Conservation (phyloP, 768 basidiomycete species). For the Mycena metata region DNA sequence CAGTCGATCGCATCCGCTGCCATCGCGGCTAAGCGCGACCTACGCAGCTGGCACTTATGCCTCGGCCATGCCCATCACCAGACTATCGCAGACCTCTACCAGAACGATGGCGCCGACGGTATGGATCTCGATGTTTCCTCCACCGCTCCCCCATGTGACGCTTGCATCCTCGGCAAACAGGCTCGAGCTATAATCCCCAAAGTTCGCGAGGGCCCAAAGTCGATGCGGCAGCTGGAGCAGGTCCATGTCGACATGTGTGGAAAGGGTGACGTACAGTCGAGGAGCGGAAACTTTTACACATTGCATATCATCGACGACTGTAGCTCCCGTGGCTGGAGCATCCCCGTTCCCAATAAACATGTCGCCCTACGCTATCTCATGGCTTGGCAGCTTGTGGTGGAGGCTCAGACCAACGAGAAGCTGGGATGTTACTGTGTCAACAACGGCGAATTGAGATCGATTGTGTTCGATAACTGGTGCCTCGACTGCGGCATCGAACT, state of each 20-base stretch:
- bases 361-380: constrained; percentile 42
- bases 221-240: constrained; percentile 43
- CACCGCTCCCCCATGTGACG: constrained; percentile 24
- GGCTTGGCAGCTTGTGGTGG: constrained; percentile 46
- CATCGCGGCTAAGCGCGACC: not conserved
- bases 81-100: constrained; percentile 4
- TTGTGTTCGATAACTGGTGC: constrained; percentile 33
- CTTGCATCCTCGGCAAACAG: constrained; percentile 57
- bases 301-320: constrained; percentile 54
- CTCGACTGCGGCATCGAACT: constrained; percentile 29
- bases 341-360: constrained; percentile 48
- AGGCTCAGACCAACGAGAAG: constrained; percentile 38
- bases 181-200: constrained; percentile 48
- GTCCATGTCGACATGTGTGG: constrained; percentile 50
- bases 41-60: constrained; percentile 8
- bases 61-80: constrained; percentile 23
- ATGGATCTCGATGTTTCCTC: constrained; percentile 16
- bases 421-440: constrained; percentile 39
- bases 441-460: constrained; percentile 42
- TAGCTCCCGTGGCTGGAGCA: constrained; percentile 45
- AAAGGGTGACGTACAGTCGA: constrained; percentile 39
- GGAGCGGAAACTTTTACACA: constrained; percentile 43
- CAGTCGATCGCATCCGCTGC: not conserved
- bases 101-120: constrained; percentile 3
- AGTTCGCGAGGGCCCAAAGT: constrained; percentile 42